These are phyloP conservation scores for Mycena floridula DNA, from an alignment of 768 basidiomycete species.

Conservation along the genomic window DNA sequence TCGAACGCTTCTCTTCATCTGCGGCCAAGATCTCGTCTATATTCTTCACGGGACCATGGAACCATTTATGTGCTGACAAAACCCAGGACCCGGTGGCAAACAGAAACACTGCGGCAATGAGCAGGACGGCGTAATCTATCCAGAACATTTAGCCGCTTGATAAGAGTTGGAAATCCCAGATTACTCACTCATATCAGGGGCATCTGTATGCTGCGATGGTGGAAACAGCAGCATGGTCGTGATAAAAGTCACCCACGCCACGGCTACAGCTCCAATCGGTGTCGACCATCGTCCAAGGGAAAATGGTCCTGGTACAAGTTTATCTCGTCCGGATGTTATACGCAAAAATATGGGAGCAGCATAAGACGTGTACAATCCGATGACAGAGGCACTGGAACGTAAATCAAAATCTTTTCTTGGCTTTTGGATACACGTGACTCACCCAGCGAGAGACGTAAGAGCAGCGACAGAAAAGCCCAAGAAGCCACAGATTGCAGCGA, in stretches of 20 bases:
- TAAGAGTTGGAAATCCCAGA: neutral
- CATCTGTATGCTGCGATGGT: conserved; percentile 28
- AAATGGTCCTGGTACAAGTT: conserved; percentile 55
- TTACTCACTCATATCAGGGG: conserved; percentile 52
- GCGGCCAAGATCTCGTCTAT: neutral
- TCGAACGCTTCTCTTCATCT: too few relatives aligned
- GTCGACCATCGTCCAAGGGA: conserved; percentile 53
- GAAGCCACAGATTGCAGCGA: conserved; percentile 51
- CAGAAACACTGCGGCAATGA: conserved; percentile 58
- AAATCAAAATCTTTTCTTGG: conserved; percentile 1
- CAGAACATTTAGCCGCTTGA: neutral
- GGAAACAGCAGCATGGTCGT: conserved; percentile 56
- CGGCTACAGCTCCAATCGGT: conserved; percentile 54
- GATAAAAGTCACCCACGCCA: conserved; percentile 63
- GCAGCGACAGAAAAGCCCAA: conserved; percentile 63
- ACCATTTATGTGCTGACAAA: conserved; percentile 65
- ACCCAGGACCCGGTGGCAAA: conserved; percentile 63
- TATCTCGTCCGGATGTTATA: conserved; percentile 60
- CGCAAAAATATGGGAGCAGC: conserved; percentile 63
- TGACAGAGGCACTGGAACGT: conserved; percentile 53
- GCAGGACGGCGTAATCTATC: conserved; percentile 68
- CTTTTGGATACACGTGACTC: neutral
- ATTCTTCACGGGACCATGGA: conserved; percentile 55
- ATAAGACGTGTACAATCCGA: conserved; percentile 66
- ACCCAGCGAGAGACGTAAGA: conserved; percentile 65